Evolutionary conservation across 306 rosid genomes (phyloP), one percentile per base, ranked within the genome.

Genomic region (Corylus avellana): DNA sequence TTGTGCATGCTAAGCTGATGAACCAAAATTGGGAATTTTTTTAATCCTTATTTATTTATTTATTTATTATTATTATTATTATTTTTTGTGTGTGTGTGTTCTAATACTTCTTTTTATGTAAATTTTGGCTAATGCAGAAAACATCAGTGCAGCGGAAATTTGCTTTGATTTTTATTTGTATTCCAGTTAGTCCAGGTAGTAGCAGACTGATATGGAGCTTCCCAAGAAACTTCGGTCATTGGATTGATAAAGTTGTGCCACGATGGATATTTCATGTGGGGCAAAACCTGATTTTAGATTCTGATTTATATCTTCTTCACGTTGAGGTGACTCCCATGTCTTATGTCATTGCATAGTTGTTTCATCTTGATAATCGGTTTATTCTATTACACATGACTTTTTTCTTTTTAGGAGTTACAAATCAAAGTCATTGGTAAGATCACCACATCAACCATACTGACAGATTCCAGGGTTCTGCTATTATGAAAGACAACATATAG

Each of bases 281-380:
- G 78, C 97, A 90, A 78, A 95, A 91, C 89, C 86, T 90, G 74
- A 61, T 95, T 78, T 80, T 95, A 66, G 99, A 95, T 87, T 95
- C 99, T n/a, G 99, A 93, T 86, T 86, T 93, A 62, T 89, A 88
- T 83, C 95, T 95, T 82, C 98, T 95, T 78, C 99, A 95, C 77
- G 57, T 92, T 79, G 96, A 95, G 99, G 99, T 95, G 82, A 84
- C 18, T 85, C 76, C 62, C 61, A 42, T 59, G 48, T 79, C 64
- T 70, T 51, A n/a, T 11, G 64, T 8, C 74, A 37, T 75, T 54
- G 50, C 57, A 62, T 27, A 77, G 63, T 44, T 53, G 68, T 59
- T 75, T 70, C 75, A 10, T 81, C 29, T 14, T 5, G 71, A 37
- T 29, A 55, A 47, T 51, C 49, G 46, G 22, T 44, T 56, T 59